Evolutionary conservation across 148 eudicot genomes (phyloP).

Genomic region (Drosera capensis): DNA sequence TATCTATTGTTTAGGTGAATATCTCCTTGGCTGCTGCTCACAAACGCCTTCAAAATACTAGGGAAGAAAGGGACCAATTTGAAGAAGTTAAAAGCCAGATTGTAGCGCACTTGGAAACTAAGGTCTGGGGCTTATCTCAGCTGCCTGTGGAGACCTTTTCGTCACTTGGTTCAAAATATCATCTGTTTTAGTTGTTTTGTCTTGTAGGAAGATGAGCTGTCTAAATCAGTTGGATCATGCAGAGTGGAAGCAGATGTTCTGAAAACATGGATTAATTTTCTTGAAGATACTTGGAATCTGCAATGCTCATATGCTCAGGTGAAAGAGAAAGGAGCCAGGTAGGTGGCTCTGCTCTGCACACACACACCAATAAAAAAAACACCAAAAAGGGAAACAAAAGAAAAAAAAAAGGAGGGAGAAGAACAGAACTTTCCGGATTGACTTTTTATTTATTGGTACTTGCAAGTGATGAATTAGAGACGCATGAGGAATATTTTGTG

Average conservation of each 20-base stretch:
- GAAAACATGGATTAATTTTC: slow-evolving; percentile 85
- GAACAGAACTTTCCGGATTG: no score
- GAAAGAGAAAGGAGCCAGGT: slow-evolving; percentile 68
- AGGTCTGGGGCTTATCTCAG: slow-evolving; percentile 25
- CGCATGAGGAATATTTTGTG: slow-evolving; percentile 63
- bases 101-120: slow-evolving; percentile 67
- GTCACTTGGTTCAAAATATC: slow-evolving; percentile 1
- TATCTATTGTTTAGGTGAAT: slow-evolving; percentile 34
- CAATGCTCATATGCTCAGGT: slow-evolving; percentile 51
- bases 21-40: slow-evolving; percentile 53
- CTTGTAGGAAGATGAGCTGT: slow-evolving; percentile 74
- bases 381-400: no score
- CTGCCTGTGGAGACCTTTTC: not conserved
- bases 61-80: slow-evolving; percentile 62
- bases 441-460: slow-evolving; percentile 1
- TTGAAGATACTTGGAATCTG: slow-evolving; percentile 90
- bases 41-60: slow-evolving; percentile 50
- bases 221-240: slow-evolving; percentile 55
- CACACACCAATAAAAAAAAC: no score
- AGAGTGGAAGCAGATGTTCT: slow-evolving; percentile 66
- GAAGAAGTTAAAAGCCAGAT: slow-evolving; percentile 57
- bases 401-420: no score
- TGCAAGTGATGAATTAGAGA: slow-evolving; percentile 76
- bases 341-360: slow-evolving; percentile 19
- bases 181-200: not conserved